Evolutionary conservation across 1,139 yeast species (phyloP), one percentile per base, ranked within the genome.

Genomic region (Blastobotrys apis): DNA sequence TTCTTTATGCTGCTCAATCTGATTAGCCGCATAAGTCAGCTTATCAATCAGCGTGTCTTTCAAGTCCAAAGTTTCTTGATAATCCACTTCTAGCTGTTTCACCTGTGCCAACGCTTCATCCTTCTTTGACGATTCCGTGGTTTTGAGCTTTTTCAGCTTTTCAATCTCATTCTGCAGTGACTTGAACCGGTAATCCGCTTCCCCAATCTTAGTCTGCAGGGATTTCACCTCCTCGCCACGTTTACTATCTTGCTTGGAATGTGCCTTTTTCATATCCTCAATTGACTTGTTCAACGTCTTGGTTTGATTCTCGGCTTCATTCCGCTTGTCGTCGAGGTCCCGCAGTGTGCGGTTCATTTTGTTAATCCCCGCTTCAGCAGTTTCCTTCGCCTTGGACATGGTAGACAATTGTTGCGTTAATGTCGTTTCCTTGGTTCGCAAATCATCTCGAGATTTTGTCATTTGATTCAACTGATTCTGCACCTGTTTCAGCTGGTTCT

Each of bases 281-380:
- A 52, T 38, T 39, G 60, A 51, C 25, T 52, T 54, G 39, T 52
- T 50, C 5, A 54, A 43, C 9, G 41, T 59, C 50, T 62, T 72
- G 52, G 75, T 61, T 12, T 66, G 67, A 36, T 69, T 69, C 40
- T 78, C 83, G 1, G 73, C 56, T 0, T 74, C 75, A 2, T 73
- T 77, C 48, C 81, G 81, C 29, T 78, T 80, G 47, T 78, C 78
- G 0, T 80, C 74, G 34, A 87, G 66, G 34, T 75, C 76, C 60
- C 87, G 77, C 31, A 90, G 68, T 52, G 88, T 97, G 37, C 92
- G 72, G 48, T 83, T 84, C 95, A 90, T 86, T 55, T 87, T 87
- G 60, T 87, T 90, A 46, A 90, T 82, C 4, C 95, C 97, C 50
- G 79, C 81, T 56, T 90, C 97, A 1, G 92, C 85, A 51, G 78